A percentile compares a stretch with the other conserved stretches of the same genome.
phyloP scores from a whole-genome alignment of 2,329 filamentous ascomycete species.

The Tympanopsis confertula region DNA sequence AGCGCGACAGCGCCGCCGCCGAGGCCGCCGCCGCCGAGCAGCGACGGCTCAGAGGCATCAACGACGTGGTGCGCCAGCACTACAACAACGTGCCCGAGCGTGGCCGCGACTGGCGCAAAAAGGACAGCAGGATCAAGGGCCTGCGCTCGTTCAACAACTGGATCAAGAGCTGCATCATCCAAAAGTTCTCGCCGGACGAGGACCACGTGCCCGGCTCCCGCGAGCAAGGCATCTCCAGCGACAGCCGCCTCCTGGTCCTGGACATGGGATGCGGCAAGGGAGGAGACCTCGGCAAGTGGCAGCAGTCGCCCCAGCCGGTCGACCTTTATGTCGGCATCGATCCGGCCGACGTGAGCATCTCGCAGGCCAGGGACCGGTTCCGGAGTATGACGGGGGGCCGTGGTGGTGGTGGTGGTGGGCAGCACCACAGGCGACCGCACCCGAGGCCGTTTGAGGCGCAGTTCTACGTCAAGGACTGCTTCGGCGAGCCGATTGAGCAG shows the following conservation, averaged over 20 bases:
- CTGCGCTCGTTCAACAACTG: slow-evolving; percentile 94
- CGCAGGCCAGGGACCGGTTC: slow-evolving; percentile 80
- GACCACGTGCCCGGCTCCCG: slow-evolving; percentile 53
- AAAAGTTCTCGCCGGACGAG: slow-evolving; percentile 83
- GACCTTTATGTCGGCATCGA: slow-evolving; percentile 89
- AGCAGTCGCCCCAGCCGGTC: slow-evolving; percentile 82
- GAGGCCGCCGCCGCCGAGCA: slow-evolving; percentile 23
- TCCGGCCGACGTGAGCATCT: slow-evolving; percentile 82
- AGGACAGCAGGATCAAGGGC: slow-evolving; percentile 88
- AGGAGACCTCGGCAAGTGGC: slow-evolving; percentile 91
- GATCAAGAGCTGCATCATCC: slow-evolving; percentile 94
- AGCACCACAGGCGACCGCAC: slow-evolving; percentile 29
- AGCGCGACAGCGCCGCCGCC: slow-evolving; percentile 23
- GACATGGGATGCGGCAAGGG: slow-evolving; percentile 97
- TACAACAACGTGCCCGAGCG: slow-evolving; percentile 94
- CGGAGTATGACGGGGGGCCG: slow-evolving; percentile 52
- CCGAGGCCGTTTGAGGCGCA: slow-evolving; percentile 67
- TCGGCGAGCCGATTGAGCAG: slow-evolving; percentile 70
- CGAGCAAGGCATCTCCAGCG: slow-evolving; percentile 35
- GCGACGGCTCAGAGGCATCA: slow-evolving; percentile 45
- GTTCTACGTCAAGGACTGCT: slow-evolving; percentile 88
- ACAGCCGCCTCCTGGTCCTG: slow-evolving; percentile 64
- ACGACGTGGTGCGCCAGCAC: slow-evolving; percentile 82
- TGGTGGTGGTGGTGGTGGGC: slow-evolving; percentile 36
- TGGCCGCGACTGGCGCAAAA: slow-evolving; percentile 86